phyloP scores from a whole-genome alignment of 352 stramenopile genomes.

The Phytophthora litchii region DNA sequence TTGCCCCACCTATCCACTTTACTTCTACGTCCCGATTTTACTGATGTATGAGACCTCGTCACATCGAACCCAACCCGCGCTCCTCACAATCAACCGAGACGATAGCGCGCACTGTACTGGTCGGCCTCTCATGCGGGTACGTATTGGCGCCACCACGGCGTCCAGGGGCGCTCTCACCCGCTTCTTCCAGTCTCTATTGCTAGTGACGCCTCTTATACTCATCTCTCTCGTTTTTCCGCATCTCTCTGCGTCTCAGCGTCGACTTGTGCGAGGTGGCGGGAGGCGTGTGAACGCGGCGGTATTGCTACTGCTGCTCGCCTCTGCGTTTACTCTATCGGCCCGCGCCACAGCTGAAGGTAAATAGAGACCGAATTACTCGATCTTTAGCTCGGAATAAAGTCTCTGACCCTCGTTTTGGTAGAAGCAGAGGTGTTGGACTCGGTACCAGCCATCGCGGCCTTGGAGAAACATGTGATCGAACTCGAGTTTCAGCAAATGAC shows the following conservation, averaged over 20 bases:
- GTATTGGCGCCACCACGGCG: background rate
- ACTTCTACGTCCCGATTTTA: constrained; percentile 2
- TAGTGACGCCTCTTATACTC: constrained; percentile 10
- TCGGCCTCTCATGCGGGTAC: constrained; percentile 35
- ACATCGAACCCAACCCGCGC: constrained; percentile 25
- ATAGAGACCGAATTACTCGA: no score
- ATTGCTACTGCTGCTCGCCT: constrained; percentile 34
- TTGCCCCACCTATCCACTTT: no score
- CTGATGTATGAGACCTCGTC: constrained; percentile 13
- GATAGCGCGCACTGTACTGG: constrained; percentile 17
- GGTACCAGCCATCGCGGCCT: constrained; percentile 19
- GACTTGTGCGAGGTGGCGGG: constrained; percentile 32
- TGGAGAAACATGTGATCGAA: constrained; percentile 29
- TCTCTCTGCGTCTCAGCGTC: constrained; percentile 24
- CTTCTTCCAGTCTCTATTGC: constrained; percentile 3
- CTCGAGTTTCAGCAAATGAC: constrained; percentile 29
- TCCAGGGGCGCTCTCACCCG: background rate
- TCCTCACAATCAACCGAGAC: constrained; percentile 23
- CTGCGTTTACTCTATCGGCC: constrained; percentile 16
- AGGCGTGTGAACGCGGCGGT: constrained; percentile 20
- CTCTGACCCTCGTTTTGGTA: constrained; percentile 14
- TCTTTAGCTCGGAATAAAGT: background rate
- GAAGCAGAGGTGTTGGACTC: constrained; percentile 26
- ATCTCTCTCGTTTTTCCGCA: constrained; percentile 2
- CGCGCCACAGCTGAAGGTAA: constrained; percentile 16